phyloP scores from a whole-genome alignment of 257 asterid species.

The Lycium ferocissimum region DNA sequence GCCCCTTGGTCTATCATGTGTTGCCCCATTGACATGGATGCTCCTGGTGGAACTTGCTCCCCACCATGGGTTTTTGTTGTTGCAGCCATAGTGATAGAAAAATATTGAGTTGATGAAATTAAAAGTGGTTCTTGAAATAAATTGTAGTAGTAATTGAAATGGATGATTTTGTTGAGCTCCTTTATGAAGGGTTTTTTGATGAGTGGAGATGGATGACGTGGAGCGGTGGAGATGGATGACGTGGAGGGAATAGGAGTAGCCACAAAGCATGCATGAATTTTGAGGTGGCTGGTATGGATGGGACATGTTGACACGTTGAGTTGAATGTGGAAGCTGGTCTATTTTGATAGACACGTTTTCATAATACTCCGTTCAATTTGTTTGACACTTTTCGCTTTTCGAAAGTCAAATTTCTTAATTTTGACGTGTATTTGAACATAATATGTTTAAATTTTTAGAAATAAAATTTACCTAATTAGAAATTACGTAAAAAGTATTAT shows the following conservation, averaged over 20 bases:
- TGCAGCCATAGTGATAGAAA: not conserved
- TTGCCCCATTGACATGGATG: conserved; percentile 57
- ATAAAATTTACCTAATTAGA: too few relatives aligned
- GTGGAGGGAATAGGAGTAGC: not conserved
- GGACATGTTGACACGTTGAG: not conserved
- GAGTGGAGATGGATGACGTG: not conserved
- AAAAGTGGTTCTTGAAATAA: not conserved
- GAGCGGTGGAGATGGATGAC: too few relatives aligned
- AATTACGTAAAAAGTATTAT: too few relatives aligned
- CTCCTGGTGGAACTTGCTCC: conserved; percentile 63
- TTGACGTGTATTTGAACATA: too few relatives aligned
- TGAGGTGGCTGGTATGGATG: not conserved
- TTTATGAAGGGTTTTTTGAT: not conserved
- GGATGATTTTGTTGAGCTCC: not conserved
- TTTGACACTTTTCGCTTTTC: too few relatives aligned
- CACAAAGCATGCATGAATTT: not conserved
- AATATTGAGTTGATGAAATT: not conserved
- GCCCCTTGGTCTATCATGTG: conserved; percentile 66
- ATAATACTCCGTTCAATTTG: too few relatives aligned
- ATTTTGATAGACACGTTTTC: too few relatives aligned
- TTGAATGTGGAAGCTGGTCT: not conserved
- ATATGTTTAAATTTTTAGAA: too few relatives aligned
- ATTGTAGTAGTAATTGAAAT: not conserved
- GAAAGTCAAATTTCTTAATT: too few relatives aligned
- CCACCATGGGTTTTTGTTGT: not conserved